Percentiles rank a stretch among this genome's conserved stretches.
These are phyloP conservation scores for Torrubiella hemipterigena DNA, from an alignment of 2,329 filamentous ascomycete species.

Conservation along the genomic window DNA sequence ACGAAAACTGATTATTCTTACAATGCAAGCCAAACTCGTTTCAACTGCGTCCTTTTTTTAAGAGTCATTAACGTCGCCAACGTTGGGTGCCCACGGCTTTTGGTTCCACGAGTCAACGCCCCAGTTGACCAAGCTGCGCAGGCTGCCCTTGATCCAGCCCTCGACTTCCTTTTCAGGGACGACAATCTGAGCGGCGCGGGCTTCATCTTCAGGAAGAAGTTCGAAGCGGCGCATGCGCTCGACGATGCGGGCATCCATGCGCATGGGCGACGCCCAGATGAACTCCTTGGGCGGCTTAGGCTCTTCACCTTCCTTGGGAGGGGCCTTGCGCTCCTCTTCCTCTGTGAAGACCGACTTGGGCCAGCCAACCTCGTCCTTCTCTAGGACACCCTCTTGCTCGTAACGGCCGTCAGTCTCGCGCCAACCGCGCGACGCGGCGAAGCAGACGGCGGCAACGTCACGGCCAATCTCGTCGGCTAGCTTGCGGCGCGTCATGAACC, in stretches of 20 bases:
- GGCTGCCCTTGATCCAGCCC: conserved; percentile 52
- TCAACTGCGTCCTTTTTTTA: conserved; percentile 10
- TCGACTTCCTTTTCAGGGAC: conserved; percentile 58
- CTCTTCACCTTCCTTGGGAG: conserved; percentile 4
- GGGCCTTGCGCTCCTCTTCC: conserved; percentile 31
- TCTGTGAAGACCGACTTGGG: conserved; percentile 62
- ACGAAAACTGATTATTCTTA: conserved; percentile 3
- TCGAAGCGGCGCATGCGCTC: conserved; percentile 72
- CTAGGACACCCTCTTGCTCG: conserved; percentile 43
- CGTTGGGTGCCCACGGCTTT: conserved; percentile 27
- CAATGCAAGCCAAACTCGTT: too few relatives aligned
- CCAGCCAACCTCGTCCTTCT: conserved; percentile 69
- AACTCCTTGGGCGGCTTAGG: conserved; percentile 44
- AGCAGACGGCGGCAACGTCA: conserved; percentile 74
- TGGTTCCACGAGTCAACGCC: conserved; percentile 25
- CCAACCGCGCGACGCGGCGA: conserved; percentile 45
- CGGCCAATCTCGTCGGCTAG: conserved; percentile 83
- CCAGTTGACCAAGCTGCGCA: conserved; percentile 43
- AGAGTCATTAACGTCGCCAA: conserved; percentile 26
- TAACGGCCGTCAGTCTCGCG: conserved; percentile 24
- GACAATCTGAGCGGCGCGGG: conserved; percentile 47
- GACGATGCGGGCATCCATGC: conserved; percentile 64
- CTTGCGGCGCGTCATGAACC: conserved; percentile 73
- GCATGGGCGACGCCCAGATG: conserved; percentile 64
- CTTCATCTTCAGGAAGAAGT: conserved; percentile 57